Percentiles rank a stretch among this genome's conserved stretches.
Conservation (phyloP, 257 asterid species). For the Scutellaria galericulata region DNA sequence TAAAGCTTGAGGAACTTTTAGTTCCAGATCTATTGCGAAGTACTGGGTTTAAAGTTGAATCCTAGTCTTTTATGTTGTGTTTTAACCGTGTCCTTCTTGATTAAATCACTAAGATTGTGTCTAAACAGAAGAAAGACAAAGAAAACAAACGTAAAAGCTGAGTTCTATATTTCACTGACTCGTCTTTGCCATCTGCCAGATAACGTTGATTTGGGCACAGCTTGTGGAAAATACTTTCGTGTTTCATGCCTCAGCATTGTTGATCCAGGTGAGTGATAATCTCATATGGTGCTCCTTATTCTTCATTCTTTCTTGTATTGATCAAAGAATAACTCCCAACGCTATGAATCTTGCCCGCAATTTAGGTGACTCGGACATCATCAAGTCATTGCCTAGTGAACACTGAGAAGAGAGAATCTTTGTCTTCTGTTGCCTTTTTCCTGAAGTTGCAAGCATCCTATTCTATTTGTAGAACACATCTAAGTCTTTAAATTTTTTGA, state of each 20-base stretch:
- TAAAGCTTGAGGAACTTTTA: background rate
- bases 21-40: background rate
- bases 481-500: constrained; percentile 13
- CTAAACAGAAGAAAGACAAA: background rate
- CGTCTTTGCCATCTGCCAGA: constrained; percentile 28
- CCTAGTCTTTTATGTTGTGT: background rate
- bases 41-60: background rate
- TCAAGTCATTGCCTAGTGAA: constrained; percentile 50
- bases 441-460: background rate
- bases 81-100: background rate
- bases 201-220: constrained; percentile 56
- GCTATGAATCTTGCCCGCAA: background rate
- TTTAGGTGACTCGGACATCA: constrained; percentile 58
- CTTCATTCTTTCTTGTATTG: background rate
- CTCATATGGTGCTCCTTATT: background rate
- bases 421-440: background rate
- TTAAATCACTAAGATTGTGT: background rate
- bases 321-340: background rate
- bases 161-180: background rate
- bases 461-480: constrained; percentile 7
- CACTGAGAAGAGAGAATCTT: constrained; percentile 38
- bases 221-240: constrained; percentile 49
- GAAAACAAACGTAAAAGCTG: background rate
- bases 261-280: constrained; percentile 47
- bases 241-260: constrained; percentile 56